Base-by-base conservation (phyloP, 257 asterid genomes). In the Nicotiana tomentosiformis region DNA sequence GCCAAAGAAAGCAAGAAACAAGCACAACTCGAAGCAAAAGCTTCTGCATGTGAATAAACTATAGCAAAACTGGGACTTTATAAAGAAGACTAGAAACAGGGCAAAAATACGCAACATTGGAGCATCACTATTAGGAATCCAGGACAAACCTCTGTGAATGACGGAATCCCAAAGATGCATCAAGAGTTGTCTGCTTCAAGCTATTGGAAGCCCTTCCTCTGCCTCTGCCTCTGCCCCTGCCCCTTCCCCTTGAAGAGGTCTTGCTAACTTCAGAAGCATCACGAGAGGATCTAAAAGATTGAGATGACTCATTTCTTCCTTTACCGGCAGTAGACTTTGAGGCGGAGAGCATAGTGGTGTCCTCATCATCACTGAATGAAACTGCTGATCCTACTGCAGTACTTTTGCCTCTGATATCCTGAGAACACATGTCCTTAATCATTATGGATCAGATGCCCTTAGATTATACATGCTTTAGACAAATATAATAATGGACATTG, bases 361-460 rank as follows among this genome's bases (percentile, higher is more conserved):
- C 96, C 87, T 96, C 98, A 84, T 94, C 97, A n/a, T 94, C 99
- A 84, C 97, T 93, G 86, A 93, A 95, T 80, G 96, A 84, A 89
- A 87, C 91, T 33, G 92, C 88, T 84, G 84, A 85, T 87, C 91
- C 93, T 57, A 84, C 94, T 82, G 86, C 88, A 82, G 86, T 84
- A 83, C 85, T 87, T 84, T 23, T 90, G 72, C 84, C 88, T 82
- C 85, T 87, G 62, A 77, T 83, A 84, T 89, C 90, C 97, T 91
- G 89, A 53, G 26, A 57, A 84, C 56, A 64, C 18, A 43, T 23
- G 30, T 11, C 49, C 33, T 43, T 69, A 82, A 37, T 3, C 55
- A 66, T 12, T 60, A 80, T 23, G n/a, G n/a, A 46, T 39, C 66
- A 64, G 61, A 26, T 58, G 77, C 80, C 76, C 39, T 77, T 49